Conservation (phyloP, 805 yeast genomes). For the Kodamaea nitidulidarum region DNA sequence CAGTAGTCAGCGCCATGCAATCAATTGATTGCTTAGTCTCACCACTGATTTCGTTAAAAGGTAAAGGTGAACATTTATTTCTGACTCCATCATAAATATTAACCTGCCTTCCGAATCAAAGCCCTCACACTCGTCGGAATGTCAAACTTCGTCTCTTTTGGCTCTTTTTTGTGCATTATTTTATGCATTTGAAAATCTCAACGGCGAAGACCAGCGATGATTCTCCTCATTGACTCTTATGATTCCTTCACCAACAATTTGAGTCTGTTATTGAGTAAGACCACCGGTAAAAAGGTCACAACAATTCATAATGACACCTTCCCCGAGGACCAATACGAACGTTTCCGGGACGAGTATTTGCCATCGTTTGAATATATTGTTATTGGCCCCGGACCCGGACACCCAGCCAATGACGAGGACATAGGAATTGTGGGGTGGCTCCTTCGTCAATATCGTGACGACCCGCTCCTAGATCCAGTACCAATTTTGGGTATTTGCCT, state of each 20-base stretch:
- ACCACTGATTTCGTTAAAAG: too few relatives aligned
- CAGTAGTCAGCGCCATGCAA: too few relatives aligned
- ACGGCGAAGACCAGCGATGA: conserved; percentile 25
- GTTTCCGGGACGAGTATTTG: conserved; percentile 40
- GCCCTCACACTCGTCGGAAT: too few relatives aligned
- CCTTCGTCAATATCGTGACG: conserved; percentile 19
- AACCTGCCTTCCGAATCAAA: too few relatives aligned
- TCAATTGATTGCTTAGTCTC: too few relatives aligned
- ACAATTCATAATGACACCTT: conserved; percentile 64
- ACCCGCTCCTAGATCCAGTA: conserved; percentile 14
- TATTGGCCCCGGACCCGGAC: conserved; percentile 97
- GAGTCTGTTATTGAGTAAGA: conserved; percentile 51
- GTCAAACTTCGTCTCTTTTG: too few relatives aligned
- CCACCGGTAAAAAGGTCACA: conserved; percentile 47
- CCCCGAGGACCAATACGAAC: conserved; percentile 23
- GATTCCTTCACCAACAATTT: conserved; percentile 93
- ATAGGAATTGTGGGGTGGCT: conserved; percentile 73
- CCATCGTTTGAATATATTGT: conserved; percentile 67
- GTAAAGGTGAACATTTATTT: too few relatives aligned
- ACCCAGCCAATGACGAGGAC: conserved; percentile 61
- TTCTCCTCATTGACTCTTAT: conserved; percentile 83
- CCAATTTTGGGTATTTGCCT: conserved; percentile 91
- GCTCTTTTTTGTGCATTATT: background rate
- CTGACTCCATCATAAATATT: too few relatives aligned
- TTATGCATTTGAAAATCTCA: background rate